Evolutionary conservation across 768 basidiomycete genomes (phyloP), one percentile per base, ranked within the genome.

Genomic region (Obba rivulosa): DNA sequence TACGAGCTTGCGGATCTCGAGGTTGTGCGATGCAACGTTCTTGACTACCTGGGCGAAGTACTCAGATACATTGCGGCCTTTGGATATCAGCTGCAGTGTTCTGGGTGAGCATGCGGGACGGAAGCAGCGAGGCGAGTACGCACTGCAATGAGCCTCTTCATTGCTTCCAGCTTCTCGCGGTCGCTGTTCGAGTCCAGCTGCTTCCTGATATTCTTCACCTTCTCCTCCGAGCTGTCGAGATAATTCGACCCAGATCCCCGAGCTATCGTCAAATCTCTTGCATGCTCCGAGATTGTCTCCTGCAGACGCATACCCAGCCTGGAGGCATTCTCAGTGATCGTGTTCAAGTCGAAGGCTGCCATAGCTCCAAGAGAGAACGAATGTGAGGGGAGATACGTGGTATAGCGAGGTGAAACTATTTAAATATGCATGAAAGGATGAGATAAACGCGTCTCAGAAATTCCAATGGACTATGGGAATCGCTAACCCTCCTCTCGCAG

Each of bases 31-130:
- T 2, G 92, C 92, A 35, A 98, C 95, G 58, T 94, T 94, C 73
- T 94, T 97, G 59, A 97, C 93, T 22, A 99, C 96, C 61, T 89
- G 88, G 4, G 96, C 89, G 61, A 98, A 98, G 77, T 92, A 94
- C 52, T 85, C 80, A 21, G 93, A 86, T 54, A 96, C 90, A 56
- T 92, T 86, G 46, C 90, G 84, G 42, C 85, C 85, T 72, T 95
- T 94, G 34, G 90, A 92, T 46, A 95, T 94, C 66, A 95, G 79
- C 91, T 93, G 61, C 23, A 41, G 35, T 34, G n/a, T 40, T 34
- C 45, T 45, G 48, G 46, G 25, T 16, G 16, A 39, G 18, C 17
- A 34, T 41, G 18, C 13, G 11, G 34, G 39, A 17, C 34, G 41
- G n/a, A 34, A 16, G 39, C 11, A 43, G 28, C 17, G 20, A 22